phyloP scores from a whole-genome alignment of 1,139 yeast species.

The Eremothecium gossypii region DNA sequence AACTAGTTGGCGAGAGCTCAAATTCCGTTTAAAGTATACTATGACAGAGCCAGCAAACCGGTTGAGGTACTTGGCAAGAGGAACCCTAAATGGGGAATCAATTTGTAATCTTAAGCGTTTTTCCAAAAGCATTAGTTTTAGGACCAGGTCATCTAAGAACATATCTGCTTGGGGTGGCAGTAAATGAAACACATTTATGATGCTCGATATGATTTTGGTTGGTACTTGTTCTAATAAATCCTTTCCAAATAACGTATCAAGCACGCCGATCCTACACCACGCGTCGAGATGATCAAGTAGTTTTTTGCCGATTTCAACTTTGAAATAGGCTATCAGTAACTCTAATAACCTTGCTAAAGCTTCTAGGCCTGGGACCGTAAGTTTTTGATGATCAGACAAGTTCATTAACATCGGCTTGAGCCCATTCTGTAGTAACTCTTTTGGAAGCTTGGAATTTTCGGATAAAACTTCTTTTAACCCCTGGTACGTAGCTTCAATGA shows the following conservation, averaged over 20 bases:
- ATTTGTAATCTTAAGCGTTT: slow-evolving; percentile 77
- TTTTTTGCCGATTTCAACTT: slow-evolving; percentile 93
- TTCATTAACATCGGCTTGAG: slow-evolving; percentile 93
- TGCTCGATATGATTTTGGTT: slow-evolving; percentile 80
- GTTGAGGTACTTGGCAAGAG: slow-evolving; percentile 79
- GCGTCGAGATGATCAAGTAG: slow-evolving; percentile 89
- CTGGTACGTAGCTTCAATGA: slow-evolving; percentile 86
- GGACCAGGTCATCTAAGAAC: slow-evolving; percentile 79
- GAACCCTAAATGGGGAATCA: slow-evolving; percentile 83
- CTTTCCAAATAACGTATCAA: slow-evolving; percentile 34
- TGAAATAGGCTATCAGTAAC: slow-evolving; percentile 80
- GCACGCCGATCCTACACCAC: slow-evolving; percentile 83
- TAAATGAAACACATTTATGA: slow-evolving; percentile 82
- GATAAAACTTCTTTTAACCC: slow-evolving; percentile 79
- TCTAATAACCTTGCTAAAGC: slow-evolving; percentile 84
- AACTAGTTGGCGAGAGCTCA: slow-evolving; percentile 57
- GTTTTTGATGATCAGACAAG: slow-evolving; percentile 81
- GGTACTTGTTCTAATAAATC: slow-evolving; percentile 59
- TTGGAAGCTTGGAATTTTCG: slow-evolving; percentile 83
- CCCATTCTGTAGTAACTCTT: slow-evolving; percentile 87
- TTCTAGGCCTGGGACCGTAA: slow-evolving; percentile 83
- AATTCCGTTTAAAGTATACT: slow-evolving; percentile 58
- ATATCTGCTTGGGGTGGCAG: slow-evolving; percentile 88
- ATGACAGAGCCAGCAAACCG: slow-evolving; percentile 72
- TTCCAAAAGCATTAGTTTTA: slow-evolving; percentile 69